Evolutionary conservation across 139 green algal species (phyloP).

Genomic region (Closterium sp.): DNA sequence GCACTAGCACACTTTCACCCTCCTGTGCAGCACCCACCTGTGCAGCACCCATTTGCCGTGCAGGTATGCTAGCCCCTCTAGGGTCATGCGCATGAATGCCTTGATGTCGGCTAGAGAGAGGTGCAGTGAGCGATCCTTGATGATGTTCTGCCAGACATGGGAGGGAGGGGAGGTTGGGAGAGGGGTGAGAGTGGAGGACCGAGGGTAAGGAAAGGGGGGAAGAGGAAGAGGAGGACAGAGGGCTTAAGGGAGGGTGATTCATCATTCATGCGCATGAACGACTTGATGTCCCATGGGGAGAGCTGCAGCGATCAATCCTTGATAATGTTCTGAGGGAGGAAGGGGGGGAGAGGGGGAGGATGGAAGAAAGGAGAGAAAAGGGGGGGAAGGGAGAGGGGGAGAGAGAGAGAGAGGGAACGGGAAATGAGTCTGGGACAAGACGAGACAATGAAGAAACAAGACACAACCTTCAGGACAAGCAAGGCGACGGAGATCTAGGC

Average conservation of each 20-base stretch:
- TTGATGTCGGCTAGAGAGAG: conserved; percentile 56
- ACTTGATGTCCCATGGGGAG: background rate
- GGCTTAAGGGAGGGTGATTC: background rate
- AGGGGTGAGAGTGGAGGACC: background rate
- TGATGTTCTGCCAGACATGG: conserved; percentile 29
- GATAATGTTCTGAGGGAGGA: background rate
- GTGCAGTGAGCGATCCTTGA: conserved; percentile 52
- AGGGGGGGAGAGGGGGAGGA: background rate
- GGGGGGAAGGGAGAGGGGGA: too few relatives aligned
- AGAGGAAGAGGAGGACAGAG: background rate
- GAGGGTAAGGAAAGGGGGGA: background rate
- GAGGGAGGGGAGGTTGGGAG: background rate
- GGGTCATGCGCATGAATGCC: conserved; percentile 59
- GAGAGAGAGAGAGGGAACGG: too few relatives aligned
- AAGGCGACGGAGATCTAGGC: too few relatives aligned
- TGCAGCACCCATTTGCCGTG: conserved; percentile 61
- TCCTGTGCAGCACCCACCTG: conserved; percentile 49
- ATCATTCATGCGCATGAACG: background rate
- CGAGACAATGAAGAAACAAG: too few relatives aligned
- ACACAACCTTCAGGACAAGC: too few relatives aligned
- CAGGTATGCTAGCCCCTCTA: conserved; percentile 51
- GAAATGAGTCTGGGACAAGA: too few relatives aligned
- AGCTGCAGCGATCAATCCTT: background rate
- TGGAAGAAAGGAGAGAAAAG: too few relatives aligned
- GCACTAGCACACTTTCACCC: too few relatives aligned